Base-by-base conservation (phyloP, 768 basidiomycete species). In the Candolleomyces aberdarensis region DNA sequence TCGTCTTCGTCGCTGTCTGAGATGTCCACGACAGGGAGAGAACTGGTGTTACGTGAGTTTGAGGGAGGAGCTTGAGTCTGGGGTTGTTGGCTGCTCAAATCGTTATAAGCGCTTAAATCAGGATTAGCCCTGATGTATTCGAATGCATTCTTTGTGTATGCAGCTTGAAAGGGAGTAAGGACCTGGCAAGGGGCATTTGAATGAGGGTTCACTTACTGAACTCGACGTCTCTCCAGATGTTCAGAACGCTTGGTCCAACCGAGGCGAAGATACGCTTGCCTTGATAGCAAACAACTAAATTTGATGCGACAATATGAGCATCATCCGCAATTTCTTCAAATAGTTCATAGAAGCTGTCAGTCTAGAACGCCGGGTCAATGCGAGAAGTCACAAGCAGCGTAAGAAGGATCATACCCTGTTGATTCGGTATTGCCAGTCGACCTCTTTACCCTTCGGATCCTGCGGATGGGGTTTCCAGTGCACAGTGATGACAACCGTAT, bases 271-370 rank as follows among this genome's bases (percentile, higher is more conserved):
- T 75, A 2, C 84, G 87, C 57, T 80, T 83, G 43, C 83, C 80
- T 31, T 85, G 78, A 60, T 86, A 83, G 8, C 74, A 86, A 62
- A 94, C 74, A 32, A 91, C 76, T 0, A 94, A 73, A 58, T 80
- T 80, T 17, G 81, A 76, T 3, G 69, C 65, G 19, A 79, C 75
- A 13, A 91, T 76, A 19, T 70, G 70, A 1, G 83, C 85, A 40
- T 85, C 76, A 56, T 91, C 87, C 7, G 91, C 88, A 3, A 82
- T 74, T 44, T 80, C 84, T 44, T 89, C 86, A 54, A 90, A 91
- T 1, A 92, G 69, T 2, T 77, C 76, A 22, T 80, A 79, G 67
- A 93, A 88, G 39, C 80, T 81, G 59, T 90, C 87, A 44, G 80
- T 80, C 91, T 93, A 60, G 14, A 62, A 44, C 31, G 11, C 41